Base-by-base conservation (phyloP, 148 eudicot genomes). In the Vaccinium macrocarpon region DNA sequence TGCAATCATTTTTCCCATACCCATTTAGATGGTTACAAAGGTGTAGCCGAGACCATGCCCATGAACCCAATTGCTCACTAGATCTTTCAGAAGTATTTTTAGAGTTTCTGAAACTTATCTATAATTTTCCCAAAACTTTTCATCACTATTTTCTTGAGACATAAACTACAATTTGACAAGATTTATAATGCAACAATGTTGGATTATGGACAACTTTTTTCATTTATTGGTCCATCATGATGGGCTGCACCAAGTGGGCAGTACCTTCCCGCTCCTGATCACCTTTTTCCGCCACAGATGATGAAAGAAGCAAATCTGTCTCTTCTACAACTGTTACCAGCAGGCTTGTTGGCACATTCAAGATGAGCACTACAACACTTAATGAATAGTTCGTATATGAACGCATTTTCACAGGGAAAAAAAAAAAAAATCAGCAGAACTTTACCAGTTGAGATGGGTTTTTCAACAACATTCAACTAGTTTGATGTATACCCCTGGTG, bases 31-130 rank as follows among this genome's bases (percentile, higher is more conserved):
- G 68, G 27, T 12, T 70, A 12, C 42, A 70, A 25, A 25, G 38
- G 18, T 5, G 12, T 70, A 70, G 38, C 48, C 76, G 13, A 35
- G n/a, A 19, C 23, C 50, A 16, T 73, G 48, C 77, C 23, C n/a
- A 73, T 73, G 9, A 32, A 32, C 49, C 76, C 76, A 15, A 5
- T 35, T 29, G 76, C 76, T 35, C n/a, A 14, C n/a, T 13, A 72
- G 10, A 25, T 72, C 9, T 71, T 35, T 35, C 10, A 72, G 19
- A 29, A 32, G 46, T 72, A 6, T 38, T 72, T 32, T 27, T 71
- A 38, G n/a, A 38, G 77, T 76, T 19, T 76, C 79, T 76, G 56
- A 49, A 76, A 76, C 79, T 73, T 27, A 27, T 42, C 46, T 42
- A 42, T 42, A 42, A 42, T 42, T 42, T 42, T 42, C 46, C 46